A percentile compares a stretch with the other conserved stretches of the same genome.
phyloP scores from a whole-genome alignment of 805 yeast genomes.

The Ogataea philodendri region DNA sequence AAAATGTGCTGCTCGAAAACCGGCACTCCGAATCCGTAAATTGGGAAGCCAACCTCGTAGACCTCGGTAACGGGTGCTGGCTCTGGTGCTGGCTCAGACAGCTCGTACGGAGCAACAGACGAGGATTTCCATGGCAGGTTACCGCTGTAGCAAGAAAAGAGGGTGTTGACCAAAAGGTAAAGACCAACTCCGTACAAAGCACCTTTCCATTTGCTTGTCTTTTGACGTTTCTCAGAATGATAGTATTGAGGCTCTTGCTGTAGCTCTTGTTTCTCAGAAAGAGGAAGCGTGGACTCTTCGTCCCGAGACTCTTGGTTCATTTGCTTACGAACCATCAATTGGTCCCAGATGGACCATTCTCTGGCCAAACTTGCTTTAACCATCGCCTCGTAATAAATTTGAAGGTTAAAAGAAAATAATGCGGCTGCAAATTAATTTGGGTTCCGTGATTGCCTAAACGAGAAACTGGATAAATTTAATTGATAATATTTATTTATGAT shows the following conservation, averaged over 20 bases:
- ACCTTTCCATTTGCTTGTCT: no score
- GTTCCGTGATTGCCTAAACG: no score
- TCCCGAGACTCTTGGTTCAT: no score
- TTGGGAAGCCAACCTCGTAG: conserved; percentile 34
- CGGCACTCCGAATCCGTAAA: conserved; percentile 32
- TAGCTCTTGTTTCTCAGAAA: conserved; percentile 1
- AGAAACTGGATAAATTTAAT: no score
- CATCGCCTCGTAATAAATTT: conserved; percentile 17
- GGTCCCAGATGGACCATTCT: conserved; percentile 38
- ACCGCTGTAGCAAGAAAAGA: no score
- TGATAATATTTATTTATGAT: conserved; percentile 41
- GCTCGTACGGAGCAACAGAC: no score
- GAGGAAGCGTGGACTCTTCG: no score
- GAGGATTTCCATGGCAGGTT: no score
- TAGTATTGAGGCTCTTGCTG: no score
- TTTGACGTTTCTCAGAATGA: no score
- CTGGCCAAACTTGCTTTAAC: conserved; percentile 29
- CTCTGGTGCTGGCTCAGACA: conserved; percentile 2
- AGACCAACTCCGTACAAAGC: no score
- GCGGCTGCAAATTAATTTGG: conserved; percentile 4
- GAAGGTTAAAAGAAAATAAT: background rate
- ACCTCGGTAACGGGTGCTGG: conserved; percentile 26
- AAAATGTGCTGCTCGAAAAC: conserved; percentile 43
- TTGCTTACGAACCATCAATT: conserved; percentile 18
- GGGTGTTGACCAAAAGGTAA: no score